Percentiles rank a stretch among this genome's conserved stretches.
Evolutionary conservation across 1,284 basidiomycete genomes (phyloP).

Genomic region (Melampsora americana): DNA sequence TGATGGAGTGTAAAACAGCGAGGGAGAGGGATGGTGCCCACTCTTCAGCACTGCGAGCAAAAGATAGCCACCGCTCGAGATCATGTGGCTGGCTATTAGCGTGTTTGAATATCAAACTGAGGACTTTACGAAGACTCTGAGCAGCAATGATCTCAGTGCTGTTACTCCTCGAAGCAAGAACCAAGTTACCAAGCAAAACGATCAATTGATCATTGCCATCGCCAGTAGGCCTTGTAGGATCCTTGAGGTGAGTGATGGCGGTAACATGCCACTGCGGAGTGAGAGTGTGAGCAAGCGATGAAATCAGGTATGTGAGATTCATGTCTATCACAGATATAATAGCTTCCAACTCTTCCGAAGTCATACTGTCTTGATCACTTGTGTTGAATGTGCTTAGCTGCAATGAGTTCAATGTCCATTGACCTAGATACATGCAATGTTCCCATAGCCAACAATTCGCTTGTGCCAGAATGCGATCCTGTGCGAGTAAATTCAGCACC

Average conservation of each 20-base stretch:
- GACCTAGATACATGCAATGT: constrained; percentile 52
- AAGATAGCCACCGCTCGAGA: constrained; percentile 70
- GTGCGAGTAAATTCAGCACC: constrained; percentile 62
- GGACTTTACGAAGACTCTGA: constrained; percentile 62
- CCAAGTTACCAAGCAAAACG: constrained; percentile 45
- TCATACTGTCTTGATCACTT: constrained; percentile 58
- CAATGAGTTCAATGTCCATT: constrained; percentile 57
- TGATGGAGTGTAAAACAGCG: constrained; percentile 62
- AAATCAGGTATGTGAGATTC: constrained; percentile 41
- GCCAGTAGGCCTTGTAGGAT: constrained; percentile 4
- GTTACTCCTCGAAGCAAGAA: constrained; percentile 46
- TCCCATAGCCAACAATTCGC: constrained; percentile 62
- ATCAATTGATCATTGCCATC: constrained; percentile 41
- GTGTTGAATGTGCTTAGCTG: constrained; percentile 59
- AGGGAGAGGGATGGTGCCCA: constrained; percentile 65
- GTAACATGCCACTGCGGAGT: constrained; percentile 34
- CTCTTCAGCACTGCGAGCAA: constrained; percentile 69
- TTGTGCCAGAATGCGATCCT: constrained; percentile 65
- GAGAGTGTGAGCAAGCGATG: constrained; percentile 20
- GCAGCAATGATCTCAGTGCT: constrained; percentile 58
- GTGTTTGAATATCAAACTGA: constrained; percentile 62
- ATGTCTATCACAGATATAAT: constrained; percentile 61
- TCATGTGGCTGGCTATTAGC: constrained; percentile 64
- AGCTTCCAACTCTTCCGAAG: constrained; percentile 56
- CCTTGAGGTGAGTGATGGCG: constrained; percentile 43